Percentiles rank a stretch among this genome's conserved stretches.
Conservation (phyloP, 2,329 filamentous ascomycete species). For the Trichoderma gracile region DNA sequence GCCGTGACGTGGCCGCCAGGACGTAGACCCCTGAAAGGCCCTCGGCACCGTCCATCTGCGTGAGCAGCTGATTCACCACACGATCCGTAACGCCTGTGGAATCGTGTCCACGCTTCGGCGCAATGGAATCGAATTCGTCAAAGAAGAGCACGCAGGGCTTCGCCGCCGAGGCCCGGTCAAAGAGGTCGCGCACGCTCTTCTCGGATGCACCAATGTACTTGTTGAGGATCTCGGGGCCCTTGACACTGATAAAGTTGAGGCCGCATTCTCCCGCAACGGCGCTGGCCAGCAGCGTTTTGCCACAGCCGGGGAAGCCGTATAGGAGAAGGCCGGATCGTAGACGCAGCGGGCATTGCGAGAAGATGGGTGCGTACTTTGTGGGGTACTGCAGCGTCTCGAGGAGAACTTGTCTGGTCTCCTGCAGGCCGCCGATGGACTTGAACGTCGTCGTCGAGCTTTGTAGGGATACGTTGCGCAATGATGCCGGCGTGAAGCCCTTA, state of each 20-base stretch:
- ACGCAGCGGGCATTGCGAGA: slow-evolving; percentile 92
- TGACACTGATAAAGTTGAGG: slow-evolving; percentile 97
- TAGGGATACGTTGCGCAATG: slow-evolving; percentile 88
- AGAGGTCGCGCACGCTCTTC: slow-evolving; percentile 92
- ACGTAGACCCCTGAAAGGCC: slow-evolving; percentile 95
- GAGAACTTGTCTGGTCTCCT: slow-evolving; percentile 83
- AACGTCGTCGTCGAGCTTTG: slow-evolving; percentile 94
- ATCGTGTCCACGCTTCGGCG: slow-evolving; percentile 94
- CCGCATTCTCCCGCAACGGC: slow-evolving; percentile 98
- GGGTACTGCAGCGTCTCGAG: slow-evolving; percentile 96
- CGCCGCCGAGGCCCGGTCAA: slow-evolving; percentile 87
- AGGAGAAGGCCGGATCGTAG: slow-evolving; percentile 88
- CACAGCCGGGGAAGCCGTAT: slow-evolving; percentile 94
- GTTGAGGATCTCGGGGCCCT: slow-evolving; percentile 96
- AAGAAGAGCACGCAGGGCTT: slow-evolving; percentile 96
- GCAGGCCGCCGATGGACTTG: slow-evolving; percentile 84
- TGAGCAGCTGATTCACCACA: slow-evolving; percentile 96
- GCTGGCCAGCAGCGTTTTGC: slow-evolving; percentile 92
- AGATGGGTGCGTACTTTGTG: slow-evolving; percentile 96
- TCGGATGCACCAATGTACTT: slow-evolving; percentile 99
- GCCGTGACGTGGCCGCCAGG: slow-evolving; percentile 87
- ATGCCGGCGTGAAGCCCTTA: slow-evolving; percentile 91
- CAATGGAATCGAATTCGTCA: slow-evolving; percentile 97
- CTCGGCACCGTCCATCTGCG: slow-evolving; percentile 98
- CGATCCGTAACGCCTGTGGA: slow-evolving; percentile 97